A percentile compares a stretch with the other conserved stretches of the same genome.
Conservation (phyloP, 352 stramenopile species). For the Thalassiosira pacifica region DNA sequence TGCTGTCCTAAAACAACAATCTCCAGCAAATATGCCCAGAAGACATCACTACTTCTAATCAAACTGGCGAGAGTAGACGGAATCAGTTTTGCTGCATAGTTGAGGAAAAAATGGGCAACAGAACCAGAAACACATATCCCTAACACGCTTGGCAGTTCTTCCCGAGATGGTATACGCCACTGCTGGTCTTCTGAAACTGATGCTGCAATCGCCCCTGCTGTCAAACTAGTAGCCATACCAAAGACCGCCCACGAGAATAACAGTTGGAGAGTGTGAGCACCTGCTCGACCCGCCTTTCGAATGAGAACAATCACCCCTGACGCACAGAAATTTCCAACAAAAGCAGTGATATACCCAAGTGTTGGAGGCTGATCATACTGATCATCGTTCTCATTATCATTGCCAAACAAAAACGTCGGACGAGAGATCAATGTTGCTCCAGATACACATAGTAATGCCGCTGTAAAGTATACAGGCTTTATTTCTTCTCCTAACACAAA, state of each 20-base stretch:
- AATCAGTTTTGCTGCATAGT: constrained; percentile 59
- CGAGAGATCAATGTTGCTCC: constrained; percentile 59
- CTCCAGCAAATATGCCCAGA: constrained; percentile 62
- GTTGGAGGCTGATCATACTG: constrained; percentile 1
- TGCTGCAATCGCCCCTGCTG: constrained; percentile 10
- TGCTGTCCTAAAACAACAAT: constrained; percentile 59
- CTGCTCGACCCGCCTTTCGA: constrained; percentile 58
- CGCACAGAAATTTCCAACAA: constrained; percentile 44
- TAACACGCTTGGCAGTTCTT: constrained; percentile 24
- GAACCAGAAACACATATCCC: constrained; percentile 49
- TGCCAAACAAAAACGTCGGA: constrained; percentile 68
- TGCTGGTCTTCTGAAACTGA: not conserved
- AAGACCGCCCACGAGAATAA: constrained; percentile 67
- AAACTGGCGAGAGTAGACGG: constrained; percentile 53
- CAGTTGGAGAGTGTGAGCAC: constrained; percentile 68
- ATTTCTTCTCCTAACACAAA: constrained; percentile 62
- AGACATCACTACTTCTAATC: constrained; percentile 52
- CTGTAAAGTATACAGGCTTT: constrained; percentile 38
- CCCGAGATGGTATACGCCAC: constrained; percentile 13
- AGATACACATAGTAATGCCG: constrained; percentile 41
- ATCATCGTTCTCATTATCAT: not conserved
- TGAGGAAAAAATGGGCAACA: constrained; percentile 61
- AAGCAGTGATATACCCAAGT: constrained; percentile 67
- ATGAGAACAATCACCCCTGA: constrained; percentile 67
- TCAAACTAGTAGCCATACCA: constrained; percentile 58